These are phyloP conservation scores for Penicillium concentricum DNA, from an alignment of 2,329 filamentous ascomycete species.

Conservation along the genomic window DNA sequence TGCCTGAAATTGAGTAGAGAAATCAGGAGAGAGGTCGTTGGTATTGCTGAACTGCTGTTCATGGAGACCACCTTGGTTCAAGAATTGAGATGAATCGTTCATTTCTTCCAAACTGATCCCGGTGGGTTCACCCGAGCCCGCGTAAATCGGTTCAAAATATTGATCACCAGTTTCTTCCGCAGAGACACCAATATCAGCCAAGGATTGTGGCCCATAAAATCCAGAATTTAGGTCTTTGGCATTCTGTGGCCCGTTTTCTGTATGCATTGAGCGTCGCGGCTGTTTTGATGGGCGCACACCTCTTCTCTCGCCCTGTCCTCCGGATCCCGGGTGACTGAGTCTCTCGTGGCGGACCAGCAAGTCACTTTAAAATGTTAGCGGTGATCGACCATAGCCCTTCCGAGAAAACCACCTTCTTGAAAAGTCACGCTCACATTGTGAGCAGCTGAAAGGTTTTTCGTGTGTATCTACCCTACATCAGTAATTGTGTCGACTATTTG, in stretches of 20 bases:
- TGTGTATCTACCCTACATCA: background rate
- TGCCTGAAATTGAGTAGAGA: background rate
- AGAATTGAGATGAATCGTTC: background rate
- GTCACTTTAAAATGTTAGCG: background rate
- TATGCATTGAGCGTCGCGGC: background rate
- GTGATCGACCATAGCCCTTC: background rate
- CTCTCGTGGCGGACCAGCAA: background rate
- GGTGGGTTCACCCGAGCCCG: background rate
- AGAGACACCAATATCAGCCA: background rate
- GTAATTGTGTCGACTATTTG: background rate
- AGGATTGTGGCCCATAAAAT: background rate
- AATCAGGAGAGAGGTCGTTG: background rate
- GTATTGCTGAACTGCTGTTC: background rate
- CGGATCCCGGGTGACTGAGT: background rate
- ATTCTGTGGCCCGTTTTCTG: background rate
- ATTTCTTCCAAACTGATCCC: background rate
- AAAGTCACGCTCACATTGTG: background rate
- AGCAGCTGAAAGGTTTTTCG: background rate
- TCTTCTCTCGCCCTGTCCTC: background rate
- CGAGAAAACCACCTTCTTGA: background rate
- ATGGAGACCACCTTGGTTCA: background rate
- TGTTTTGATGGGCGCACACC: background rate
- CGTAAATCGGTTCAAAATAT: background rate
- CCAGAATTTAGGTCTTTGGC: background rate
- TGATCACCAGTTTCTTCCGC: background rate